Conservation (phyloP, 768 basidiomycete species). For the Boletales sp. region DNA sequence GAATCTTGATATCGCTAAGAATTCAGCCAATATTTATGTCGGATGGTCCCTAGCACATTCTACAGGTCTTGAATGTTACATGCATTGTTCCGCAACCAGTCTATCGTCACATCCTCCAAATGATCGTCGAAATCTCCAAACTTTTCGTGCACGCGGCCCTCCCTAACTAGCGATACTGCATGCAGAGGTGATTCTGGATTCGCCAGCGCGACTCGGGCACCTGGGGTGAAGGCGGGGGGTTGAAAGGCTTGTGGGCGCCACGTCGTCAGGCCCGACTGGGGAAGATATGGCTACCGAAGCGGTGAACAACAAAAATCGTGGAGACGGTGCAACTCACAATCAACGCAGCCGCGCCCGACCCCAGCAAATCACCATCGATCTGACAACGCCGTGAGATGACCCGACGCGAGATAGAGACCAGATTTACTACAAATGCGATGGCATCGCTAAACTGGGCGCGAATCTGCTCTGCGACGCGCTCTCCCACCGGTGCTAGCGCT, state of each 20-base stretch:
- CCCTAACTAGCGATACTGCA: constrained; percentile 48
- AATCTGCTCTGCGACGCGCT: constrained; percentile 56
- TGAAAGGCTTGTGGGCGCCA: constrained; percentile 48
- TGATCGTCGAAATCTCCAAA: constrained; percentile 85
- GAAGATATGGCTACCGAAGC: constrained; percentile 47
- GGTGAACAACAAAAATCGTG: constrained; percentile 1
- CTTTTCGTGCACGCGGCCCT: constrained; percentile 47
- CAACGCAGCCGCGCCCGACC: constrained; percentile 48
- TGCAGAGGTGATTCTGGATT: constrained; percentile 43
- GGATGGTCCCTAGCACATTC: neutral
- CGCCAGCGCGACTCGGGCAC: constrained; percentile 46
- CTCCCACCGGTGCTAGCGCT: constrained; percentile 61
- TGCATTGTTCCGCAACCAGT: constrained; percentile 43
- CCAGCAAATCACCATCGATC: constrained; percentile 62
- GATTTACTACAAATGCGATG: constrained; percentile 64
- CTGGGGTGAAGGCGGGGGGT: constrained; percentile 41
- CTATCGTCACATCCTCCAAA: constrained; percentile 62
- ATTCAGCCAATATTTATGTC: neutral
- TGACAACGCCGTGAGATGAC: constrained; percentile 19
- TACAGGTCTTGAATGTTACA: constrained; percentile 26
- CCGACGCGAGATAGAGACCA: neutral
- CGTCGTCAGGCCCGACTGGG: constrained; percentile 33
- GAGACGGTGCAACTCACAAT: constrained; percentile 42
- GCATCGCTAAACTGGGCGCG: constrained; percentile 52
- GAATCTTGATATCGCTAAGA: neutral